Percentiles rank a stretch among this genome's conserved stretches.
Evolutionary conservation across 352 stramenopile genomes (phyloP).

Genomic region (Phytophthora citricola): DNA sequence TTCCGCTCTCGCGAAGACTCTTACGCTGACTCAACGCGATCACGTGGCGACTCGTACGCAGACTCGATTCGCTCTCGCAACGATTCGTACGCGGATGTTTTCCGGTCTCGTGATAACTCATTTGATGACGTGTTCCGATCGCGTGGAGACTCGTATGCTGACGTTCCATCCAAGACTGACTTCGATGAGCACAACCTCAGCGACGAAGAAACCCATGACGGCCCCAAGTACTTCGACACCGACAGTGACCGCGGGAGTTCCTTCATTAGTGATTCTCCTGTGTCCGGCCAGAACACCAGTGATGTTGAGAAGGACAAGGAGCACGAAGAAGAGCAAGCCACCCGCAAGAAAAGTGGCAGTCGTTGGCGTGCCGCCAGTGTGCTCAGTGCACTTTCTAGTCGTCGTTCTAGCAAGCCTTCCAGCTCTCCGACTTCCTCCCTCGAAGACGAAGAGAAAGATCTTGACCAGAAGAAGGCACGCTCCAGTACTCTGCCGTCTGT

Average conservation of each 20-base stretch:
- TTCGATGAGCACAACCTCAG: slow-evolving; percentile 36
- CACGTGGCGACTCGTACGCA: slow-evolving; percentile 34
- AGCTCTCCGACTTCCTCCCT: slow-evolving; percentile 37
- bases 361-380: slow-evolving; percentile 56
- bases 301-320: slow-evolving; percentile 24
- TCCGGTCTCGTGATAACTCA: slow-evolving; percentile 34
- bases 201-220: slow-evolving; percentile 31
- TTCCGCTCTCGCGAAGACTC: slow-evolving; percentile 36
- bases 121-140: slow-evolving; percentile 32
- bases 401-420: slow-evolving; percentile 45
- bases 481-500: slow-evolving; percentile 31
- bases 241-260: slow-evolving; percentile 57
- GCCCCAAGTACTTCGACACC: slow-evolving; percentile 54
- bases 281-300: slow-evolving; percentile 23
- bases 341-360: slow-evolving; percentile 31
- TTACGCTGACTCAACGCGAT: slow-evolving; percentile 34
- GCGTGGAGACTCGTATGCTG: slow-evolving; percentile 36
- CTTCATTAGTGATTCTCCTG: slow-evolving; percentile 38
- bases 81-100: slow-evolving; percentile 36
- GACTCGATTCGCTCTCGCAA: slow-evolving; percentile 28
- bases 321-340: slow-evolving; percentile 18
- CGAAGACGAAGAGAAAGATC: slow-evolving; percentile 35
- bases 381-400: slow-evolving; percentile 50
- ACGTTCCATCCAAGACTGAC: slow-evolving; percentile 38
- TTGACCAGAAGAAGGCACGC: slow-evolving; percentile 35